Base-by-base conservation (phyloP, 495 filamentous ascomycete species). In the Neurospora tetraspora region DNA sequence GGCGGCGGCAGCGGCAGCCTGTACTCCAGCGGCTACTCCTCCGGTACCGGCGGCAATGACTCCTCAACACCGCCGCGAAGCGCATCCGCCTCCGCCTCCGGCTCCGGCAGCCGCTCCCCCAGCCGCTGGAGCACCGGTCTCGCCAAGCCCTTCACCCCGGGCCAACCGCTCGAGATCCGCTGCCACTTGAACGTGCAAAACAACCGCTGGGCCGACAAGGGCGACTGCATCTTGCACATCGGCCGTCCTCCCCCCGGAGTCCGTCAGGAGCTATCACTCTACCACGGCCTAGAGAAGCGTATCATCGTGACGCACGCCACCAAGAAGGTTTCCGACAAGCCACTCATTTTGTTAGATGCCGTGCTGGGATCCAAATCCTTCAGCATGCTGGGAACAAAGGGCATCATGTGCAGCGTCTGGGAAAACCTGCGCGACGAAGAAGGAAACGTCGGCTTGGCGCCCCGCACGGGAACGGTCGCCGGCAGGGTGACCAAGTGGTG, bases 131-230 rank as follows among this genome's bases (percentile, higher is more conserved):
- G 86, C 31, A 85, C 90, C 42, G 78, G 78, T 0, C 71, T 80
- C 2, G 70, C 73, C 6, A 80, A 80, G 68, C 78, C 77, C 12
- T 80, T 78, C 70, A 77, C 77, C 2, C 77, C 79, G 1, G 70
- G 53, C 23, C 71, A 72, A 39, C 76, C 79, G 8, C 88, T 94
- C 68, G 94, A 96, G 74, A 91, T 92, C 75, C 88, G 93, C 34
- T 87, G 97, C 40, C 97, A 98, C 81, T 80, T 90, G 20, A 90
- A 93, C 47, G 91, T 94, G 70, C 88, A 88, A 4, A 84, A 88
- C 27, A 90, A 89, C 42, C 93, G 92, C 77, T 99, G 96, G 96
- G 89, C 92, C 38, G 94, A 98, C 76, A 90, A 95, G 84, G 94
- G 95, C 71, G 89, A 92, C 68, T 94, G 94, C 69, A 85, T 89